Conservation (phyloP, 2,329 filamentous ascomycete genomes). For the Colletotrichum eremochloae region DNA sequence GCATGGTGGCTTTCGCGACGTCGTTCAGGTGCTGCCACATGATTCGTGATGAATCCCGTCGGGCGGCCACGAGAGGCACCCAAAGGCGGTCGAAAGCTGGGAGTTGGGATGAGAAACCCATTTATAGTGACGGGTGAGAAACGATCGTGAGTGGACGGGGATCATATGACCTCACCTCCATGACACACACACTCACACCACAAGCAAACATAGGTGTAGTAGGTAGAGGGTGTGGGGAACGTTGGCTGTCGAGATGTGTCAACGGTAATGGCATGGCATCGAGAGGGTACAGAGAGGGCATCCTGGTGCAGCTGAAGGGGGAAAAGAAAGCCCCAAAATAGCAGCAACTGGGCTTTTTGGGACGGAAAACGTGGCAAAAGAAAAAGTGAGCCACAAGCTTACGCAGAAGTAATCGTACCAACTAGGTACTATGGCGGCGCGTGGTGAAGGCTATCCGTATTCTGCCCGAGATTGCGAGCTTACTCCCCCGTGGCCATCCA, state of each 20-base stretch:
- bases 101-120: conserved; percentile 21
- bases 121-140: neutral
- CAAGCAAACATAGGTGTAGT: neutral
- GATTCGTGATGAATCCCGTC: conserved; percentile 24
- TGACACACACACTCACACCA: neutral
- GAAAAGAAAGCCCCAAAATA: conserved; percentile 15
- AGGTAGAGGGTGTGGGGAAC: neutral
- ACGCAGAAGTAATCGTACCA: neutral
- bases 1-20: conserved; percentile 28
- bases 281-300: too few relatives aligned
- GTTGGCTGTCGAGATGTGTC: conserved; percentile 3
- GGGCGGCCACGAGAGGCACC: conserved; percentile 1
- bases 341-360: conserved; percentile 13
- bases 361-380: conserved; percentile 21
- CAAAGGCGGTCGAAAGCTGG: neutral
- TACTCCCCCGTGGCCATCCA: neutral
- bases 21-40: conserved; percentile 33
- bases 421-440: neutral
- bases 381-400: conserved; percentile 4
- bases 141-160: neutral
- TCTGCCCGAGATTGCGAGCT: neutral
- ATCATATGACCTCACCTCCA: neutral
- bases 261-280: neutral
- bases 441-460: neutral
- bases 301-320: conserved; percentile 5